Evolutionary conservation across 2,329 filamentous ascomycete genomes (phyloP).

Genomic region (Capronia americana): DNA sequence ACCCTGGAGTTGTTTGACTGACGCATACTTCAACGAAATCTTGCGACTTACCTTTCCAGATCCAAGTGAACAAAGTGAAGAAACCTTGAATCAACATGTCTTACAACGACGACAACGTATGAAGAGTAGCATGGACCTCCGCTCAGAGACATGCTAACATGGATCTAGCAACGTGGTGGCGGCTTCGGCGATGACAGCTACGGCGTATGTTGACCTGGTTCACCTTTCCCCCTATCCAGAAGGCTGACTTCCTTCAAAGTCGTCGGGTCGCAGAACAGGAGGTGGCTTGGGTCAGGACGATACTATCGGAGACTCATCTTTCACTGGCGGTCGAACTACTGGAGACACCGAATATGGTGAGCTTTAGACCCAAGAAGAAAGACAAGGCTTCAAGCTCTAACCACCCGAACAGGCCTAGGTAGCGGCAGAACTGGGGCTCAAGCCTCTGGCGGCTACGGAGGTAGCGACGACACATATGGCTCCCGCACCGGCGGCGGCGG

Average conservation of each 20-base stretch:
- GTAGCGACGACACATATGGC: slow-evolving; percentile 33
- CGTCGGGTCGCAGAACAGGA: slow-evolving; percentile 24
- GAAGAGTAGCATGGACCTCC: neutral
- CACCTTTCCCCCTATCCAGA: neutral
- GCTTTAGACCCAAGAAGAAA: neutral
- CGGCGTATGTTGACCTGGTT: slow-evolving; percentile 16
- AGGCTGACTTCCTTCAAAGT: slow-evolving; percentile 4
- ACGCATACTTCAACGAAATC: neutral
- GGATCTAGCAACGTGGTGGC: slow-evolving; percentile 31
- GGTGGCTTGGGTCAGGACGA: slow-evolving; percentile 35
- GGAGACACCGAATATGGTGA: slow-evolving; percentile 18
- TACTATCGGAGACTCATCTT: slow-evolving; percentile 26
- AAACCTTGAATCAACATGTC: slow-evolving; percentile 30
- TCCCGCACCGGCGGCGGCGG: slow-evolving; percentile 27
- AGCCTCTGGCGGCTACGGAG: slow-evolving; percentile 26
- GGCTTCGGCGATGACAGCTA: slow-evolving; percentile 38
- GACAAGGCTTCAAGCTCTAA: neutral
- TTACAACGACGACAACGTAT: slow-evolving; percentile 37
- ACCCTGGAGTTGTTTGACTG: neutral
- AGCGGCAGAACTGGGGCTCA: slow-evolving; percentile 23
- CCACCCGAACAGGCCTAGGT: neutral
- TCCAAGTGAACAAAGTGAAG: neutral
- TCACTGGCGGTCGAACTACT: slow-evolving; percentile 27
- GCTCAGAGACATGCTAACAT: slow-evolving; percentile 13
- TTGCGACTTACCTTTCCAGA: neutral